Percentiles rank a stretch among this genome's conserved stretches.
Evolutionary conservation across 1,284 basidiomycete genomes (phyloP).

Genomic region (Apiotrichum porosum): DNA sequence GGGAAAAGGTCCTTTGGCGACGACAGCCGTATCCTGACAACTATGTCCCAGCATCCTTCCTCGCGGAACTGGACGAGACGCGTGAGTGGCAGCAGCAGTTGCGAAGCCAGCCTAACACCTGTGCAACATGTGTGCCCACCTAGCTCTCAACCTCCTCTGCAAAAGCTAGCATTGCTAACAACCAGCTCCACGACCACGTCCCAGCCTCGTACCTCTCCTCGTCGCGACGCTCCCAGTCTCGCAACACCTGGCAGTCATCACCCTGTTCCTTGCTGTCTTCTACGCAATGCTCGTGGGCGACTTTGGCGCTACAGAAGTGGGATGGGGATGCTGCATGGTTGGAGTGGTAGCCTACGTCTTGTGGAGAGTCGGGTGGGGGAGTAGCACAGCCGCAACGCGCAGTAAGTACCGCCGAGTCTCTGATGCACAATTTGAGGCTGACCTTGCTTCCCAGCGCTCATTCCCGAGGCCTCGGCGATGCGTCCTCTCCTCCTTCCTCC

Average conservation of each 20-base stretch:
- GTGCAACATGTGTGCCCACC: too few species aligned
- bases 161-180: constrained; percentile 1
- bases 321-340: constrained; percentile 62
- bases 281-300: constrained; percentile 61
- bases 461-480: constrained; percentile 32
- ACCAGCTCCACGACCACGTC: constrained; percentile 30
- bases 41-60: constrained; percentile 71
- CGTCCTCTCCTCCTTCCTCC: constrained; percentile 68
- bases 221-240: constrained; percentile 69
- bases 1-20: constrained; percentile 84
- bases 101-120: neutral
- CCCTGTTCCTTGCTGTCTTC: constrained; percentile 77
- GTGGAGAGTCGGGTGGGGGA: constrained; percentile 38
- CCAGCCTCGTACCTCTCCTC: constrained; percentile 64
- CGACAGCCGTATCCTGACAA: constrained; percentile 74
- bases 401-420: constrained; percentile 5
- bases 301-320: constrained; percentile 64
- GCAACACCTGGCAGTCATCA: constrained; percentile 76
- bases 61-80: constrained; percentile 70
- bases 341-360: constrained; percentile 64
- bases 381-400: neutral
- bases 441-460: constrained; percentile 51
- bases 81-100: constrained; percentile 54
- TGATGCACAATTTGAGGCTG: neutral
- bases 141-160: too few species aligned